Evolutionary conservation across 2,329 filamentous ascomycete genomes (phyloP).

Genomic region (Pyrenophora tritici-repentis): DNA sequence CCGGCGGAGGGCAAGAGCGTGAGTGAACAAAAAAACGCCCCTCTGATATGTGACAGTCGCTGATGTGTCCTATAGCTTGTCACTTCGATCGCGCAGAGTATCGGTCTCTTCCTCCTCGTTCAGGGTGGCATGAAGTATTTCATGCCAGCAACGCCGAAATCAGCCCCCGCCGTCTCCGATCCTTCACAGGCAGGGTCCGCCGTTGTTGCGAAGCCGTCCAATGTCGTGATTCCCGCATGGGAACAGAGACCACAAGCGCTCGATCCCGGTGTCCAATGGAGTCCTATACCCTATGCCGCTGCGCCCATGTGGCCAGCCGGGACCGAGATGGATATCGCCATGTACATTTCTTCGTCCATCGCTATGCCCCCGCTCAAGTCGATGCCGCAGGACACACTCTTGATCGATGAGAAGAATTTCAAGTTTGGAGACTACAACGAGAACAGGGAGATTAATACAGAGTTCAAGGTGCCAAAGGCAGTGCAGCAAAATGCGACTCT

Average conservation of each 20-base stretch:
- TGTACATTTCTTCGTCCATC: constrained; percentile 81
- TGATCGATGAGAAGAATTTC: constrained; percentile 81
- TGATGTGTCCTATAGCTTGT: constrained; percentile 37
- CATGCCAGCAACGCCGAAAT: constrained; percentile 46
- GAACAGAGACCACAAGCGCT: constrained; percentile 48
- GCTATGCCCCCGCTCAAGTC: constrained; percentile 69
- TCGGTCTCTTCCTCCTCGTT: constrained; percentile 63
- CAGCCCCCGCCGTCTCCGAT: constrained; percentile 17
- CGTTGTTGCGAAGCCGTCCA: constrained; percentile 26
- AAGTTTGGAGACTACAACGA: constrained; percentile 79
- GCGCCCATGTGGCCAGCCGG: constrained; percentile 88
- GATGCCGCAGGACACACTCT: constrained; percentile 68
- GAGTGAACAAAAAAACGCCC: constrained; percentile 14
- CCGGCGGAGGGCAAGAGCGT: constrained; percentile 31
- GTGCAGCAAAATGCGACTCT: constrained; percentile 93
- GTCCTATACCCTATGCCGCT: constrained; percentile 68
- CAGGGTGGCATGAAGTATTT: constrained; percentile 64
- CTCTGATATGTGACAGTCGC: constrained; percentile 6
- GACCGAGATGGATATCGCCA: constrained; percentile 76
- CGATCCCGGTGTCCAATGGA: constrained; percentile 62
- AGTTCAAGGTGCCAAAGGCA: constrained; percentile 73
- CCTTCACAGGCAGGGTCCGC: constrained; percentile 25
- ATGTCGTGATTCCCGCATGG: constrained; percentile 45
- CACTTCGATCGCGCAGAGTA: constrained; percentile 56
- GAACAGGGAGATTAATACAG: constrained; percentile 74